Evolutionary conservation across 129 eudicot genomes (phyloP).

Genomic region (Artemisia argyi): DNA sequence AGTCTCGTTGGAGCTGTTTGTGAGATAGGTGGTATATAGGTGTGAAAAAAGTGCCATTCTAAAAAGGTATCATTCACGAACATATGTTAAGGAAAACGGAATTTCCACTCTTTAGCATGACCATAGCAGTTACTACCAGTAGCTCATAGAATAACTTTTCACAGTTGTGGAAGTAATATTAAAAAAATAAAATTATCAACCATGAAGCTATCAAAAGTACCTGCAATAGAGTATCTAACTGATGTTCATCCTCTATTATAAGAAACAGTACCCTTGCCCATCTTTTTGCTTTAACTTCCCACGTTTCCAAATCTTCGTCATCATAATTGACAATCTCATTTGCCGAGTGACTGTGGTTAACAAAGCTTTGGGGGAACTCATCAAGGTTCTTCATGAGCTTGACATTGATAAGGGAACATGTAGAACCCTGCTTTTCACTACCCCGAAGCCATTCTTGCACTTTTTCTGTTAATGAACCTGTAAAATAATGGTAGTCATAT

Average conservation of each 20-base stretch:
- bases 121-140: too few relatives aligned
- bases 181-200: not conserved
- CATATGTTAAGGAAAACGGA: not conserved
- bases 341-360: constrained; percentile 31
- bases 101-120: not conserved
- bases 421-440: constrained; percentile 26
- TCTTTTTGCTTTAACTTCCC: constrained; percentile 77
- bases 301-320: constrained; percentile 80
- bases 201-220: constrained; percentile 31
- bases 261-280: constrained; percentile 86
- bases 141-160: not conserved
- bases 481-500: constrained; percentile 1
- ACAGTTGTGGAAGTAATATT: not conserved
- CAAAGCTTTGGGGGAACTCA: constrained; percentile 59
- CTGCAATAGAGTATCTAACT: constrained; percentile 56
- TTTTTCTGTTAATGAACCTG: constrained; percentile 68
- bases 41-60: too few relatives aligned
- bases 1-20: too few relatives aligned
- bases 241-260: constrained; percentile 46
- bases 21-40: too few relatives aligned
- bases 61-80: not conserved
- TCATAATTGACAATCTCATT: constrained; percentile 47
- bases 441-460: constrained; percentile 71
- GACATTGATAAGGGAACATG: constrained; percentile 14
- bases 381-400: constrained; percentile 49